Evolutionary conservation across 2,329 filamentous ascomycete genomes (phyloP).

Genomic region (Ustilaginoidea virens): DNA sequence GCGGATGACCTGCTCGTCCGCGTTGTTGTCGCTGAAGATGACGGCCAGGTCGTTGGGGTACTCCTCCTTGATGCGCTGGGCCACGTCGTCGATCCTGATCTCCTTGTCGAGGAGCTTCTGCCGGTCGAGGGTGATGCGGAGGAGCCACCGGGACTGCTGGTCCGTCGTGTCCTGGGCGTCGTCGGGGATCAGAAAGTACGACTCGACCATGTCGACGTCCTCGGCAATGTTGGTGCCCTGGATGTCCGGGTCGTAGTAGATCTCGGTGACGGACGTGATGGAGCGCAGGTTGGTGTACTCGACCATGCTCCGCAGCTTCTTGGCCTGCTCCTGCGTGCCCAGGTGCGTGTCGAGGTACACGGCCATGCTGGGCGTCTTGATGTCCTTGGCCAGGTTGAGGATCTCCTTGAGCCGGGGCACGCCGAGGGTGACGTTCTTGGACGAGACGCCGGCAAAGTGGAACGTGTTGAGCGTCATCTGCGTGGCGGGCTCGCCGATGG

Average conservation of each 20-base stretch:
- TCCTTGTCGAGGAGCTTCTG: slow-evolving; percentile 93
- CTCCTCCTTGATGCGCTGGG: slow-evolving; percentile 73
- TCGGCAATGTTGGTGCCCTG: slow-evolving; percentile 71
- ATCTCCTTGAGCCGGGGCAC: slow-evolving; percentile 99
- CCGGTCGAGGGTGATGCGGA: slow-evolving; percentile 84
- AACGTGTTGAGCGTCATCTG: slow-evolving; percentile 99
- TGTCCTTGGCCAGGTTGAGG: slow-evolving; percentile 91
- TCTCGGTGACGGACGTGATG: slow-evolving; percentile 82
- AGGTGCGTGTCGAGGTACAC: slow-evolving; percentile 60
- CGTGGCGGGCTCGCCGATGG: slow-evolving; percentile 94
- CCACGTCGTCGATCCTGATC: slow-evolving; percentile 81
- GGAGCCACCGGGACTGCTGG: slow-evolving; percentile 83
- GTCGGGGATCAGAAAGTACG: slow-evolving; percentile 88
- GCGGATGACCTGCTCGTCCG: slow-evolving; percentile 86
- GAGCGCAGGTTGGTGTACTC: slow-evolving; percentile 91
- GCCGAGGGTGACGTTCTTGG: slow-evolving; percentile 98
- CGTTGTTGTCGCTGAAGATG: slow-evolving; percentile 97
- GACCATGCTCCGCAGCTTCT: slow-evolving; percentile 71
- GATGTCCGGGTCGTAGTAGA: slow-evolving; percentile 93
- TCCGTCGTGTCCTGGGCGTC: slow-evolving; percentile 47
- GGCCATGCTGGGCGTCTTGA: slow-evolving; percentile 96
- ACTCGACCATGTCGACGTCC: slow-evolving; percentile 88
- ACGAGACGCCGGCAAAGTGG: slow-evolving; percentile 99
- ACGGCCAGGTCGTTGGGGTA: slow-evolving; percentile 77
- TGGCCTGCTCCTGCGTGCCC: slow-evolving; percentile 64